Evolutionary conservation across 1,139 yeast species (phyloP), one percentile per base, ranked within the genome.

Genomic region (Trichomonascaceae sp.): DNA sequence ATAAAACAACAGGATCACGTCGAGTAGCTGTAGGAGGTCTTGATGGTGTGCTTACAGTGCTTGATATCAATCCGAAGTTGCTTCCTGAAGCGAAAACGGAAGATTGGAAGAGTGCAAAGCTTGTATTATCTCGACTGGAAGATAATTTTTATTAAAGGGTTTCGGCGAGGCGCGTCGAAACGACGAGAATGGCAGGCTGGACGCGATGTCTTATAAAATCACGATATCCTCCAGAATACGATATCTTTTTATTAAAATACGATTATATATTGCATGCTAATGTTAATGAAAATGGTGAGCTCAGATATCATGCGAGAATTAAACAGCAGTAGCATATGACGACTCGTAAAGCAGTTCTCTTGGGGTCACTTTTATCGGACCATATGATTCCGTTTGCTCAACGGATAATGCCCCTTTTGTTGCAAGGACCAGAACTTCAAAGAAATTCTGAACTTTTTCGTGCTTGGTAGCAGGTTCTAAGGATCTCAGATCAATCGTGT

Each of bases 341-440:
- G 41, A 2, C 7, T 71, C 72, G 61, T 74, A 80, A 50, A 86
- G 68, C 43, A 72, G 71, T 51, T 77, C 77, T 63, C 79, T 84
- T 5, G 83, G 74, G 19, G 73, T 67, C 46, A 89, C 76, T 15
- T 66, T 63, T 53, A 90, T 84, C 43, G 78, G 81, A 1, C 84
- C 85, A 57, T 83, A 88, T 15, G 86, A 69, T 39, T 74, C 75
- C 2, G 75, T 73, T 71, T 90, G 96, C 32, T 79, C 70, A 47
- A 90, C 69, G 20, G 75, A 71, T 51, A 90, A 72, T 51, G 91
- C 84, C 62, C 86, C 93, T 55, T 83, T 77, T 8, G 95, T 86
- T 1, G 96, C 95, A 59, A 90, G 74, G 1, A 89, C 93, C 63
- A 91, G 75, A 66, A 90, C 70, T 66, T 90, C 96, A 65, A 90